Conservation (phyloP, 1,284 basidiomycete genomes). For the Apiotrichum siamense region DNA sequence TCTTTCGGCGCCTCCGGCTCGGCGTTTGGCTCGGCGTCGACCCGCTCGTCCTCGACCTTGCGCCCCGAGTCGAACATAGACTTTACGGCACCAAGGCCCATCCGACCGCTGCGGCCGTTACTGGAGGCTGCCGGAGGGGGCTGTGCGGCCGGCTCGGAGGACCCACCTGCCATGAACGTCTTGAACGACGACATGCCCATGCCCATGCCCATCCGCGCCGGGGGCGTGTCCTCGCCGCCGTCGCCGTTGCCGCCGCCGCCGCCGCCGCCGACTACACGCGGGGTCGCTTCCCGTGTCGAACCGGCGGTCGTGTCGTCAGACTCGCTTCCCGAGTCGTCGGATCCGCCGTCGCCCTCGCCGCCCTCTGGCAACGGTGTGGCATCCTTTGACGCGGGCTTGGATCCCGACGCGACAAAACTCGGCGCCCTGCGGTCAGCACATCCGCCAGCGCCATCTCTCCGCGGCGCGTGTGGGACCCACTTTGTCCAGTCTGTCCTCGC, state of each 20-base stretch:
- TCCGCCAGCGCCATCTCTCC: neutral
- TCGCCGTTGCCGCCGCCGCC: too few relatives aligned
- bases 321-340: conserved; percentile 3
- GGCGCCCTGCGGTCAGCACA: conserved; percentile 53
- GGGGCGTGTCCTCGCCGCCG: conserved; percentile 21
- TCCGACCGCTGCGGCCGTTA: neutral
- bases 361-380: too few relatives aligned
- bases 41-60: conserved; percentile 1
- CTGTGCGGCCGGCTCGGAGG: neutral
- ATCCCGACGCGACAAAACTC: conserved; percentile 51
- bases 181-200: neutral
- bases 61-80: conserved; percentile 1
- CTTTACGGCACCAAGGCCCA: neutral
- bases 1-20: neutral
- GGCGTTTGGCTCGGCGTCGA: neutral
- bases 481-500: conserved; percentile 63
- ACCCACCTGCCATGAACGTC: neutral
- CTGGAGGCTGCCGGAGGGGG: neutral
- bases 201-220: neutral
- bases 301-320: neutral
- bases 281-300: conserved; percentile 17
- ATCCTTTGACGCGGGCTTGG: neutral
- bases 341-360: conserved; percentile 23
- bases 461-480: conserved; percentile 28
- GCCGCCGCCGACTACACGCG: conserved; percentile 18